Evolutionary conservation across 225 moss, liverwort and hornwort genomes (phyloP).

Genomic region (Physcomitrellopsis africana): DNA sequence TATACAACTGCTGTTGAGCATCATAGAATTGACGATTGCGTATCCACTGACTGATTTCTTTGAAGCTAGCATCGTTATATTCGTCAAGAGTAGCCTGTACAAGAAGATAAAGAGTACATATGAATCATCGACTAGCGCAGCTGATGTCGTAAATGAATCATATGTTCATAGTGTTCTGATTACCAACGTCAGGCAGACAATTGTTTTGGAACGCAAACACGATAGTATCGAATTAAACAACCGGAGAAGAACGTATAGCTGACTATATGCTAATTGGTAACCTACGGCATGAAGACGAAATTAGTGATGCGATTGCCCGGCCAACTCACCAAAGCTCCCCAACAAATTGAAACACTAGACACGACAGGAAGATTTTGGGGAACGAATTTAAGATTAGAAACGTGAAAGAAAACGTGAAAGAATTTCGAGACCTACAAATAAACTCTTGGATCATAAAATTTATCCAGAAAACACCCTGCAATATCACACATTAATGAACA

Average conservation of each 20-base stretch:
- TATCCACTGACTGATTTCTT: conserved; percentile 82
- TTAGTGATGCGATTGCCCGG: background rate
- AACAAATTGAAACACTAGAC: background rate
- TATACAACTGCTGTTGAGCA: conserved; percentile 69
- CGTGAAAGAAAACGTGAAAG: background rate
- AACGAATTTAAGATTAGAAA: background rate
- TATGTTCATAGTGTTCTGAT: background rate
- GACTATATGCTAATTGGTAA: background rate
- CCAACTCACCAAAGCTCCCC: background rate
- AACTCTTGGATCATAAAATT: background rate
- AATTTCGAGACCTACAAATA: conserved; percentile 9
- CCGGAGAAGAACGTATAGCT: too few species aligned
- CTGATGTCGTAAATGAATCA: conserved; percentile 4
- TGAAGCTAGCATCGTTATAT: conserved; percentile 74
- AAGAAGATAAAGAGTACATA: background rate
- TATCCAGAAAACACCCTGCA: background rate
- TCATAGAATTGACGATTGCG: conserved; percentile 78
- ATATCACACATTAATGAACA: background rate
- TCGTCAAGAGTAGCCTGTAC: conserved; percentile 80
- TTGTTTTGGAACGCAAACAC: background rate
- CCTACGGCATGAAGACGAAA: background rate
- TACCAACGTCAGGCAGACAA: conserved; percentile 8
- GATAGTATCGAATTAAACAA: background rate
- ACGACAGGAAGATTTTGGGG: background rate
- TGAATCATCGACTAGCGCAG: conserved; percentile 14